phyloP scores from a whole-genome alignment of 345 rosid species.

The Populus alba region DNA sequence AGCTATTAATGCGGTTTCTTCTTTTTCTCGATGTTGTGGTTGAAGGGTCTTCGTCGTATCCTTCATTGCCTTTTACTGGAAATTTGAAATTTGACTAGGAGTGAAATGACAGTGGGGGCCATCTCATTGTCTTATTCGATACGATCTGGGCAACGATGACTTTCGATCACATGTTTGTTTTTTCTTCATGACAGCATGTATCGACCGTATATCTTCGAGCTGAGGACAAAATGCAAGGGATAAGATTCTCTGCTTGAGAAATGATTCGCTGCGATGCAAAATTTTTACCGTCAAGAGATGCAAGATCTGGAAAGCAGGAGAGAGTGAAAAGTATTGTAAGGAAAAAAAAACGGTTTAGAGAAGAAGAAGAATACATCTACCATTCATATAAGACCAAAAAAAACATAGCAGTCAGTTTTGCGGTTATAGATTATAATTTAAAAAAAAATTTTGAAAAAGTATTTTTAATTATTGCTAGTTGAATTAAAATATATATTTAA shows the following conservation, averaged over 20 bases:
- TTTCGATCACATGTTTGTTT: background rate
- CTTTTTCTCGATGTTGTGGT: background rate
- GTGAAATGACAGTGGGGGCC: conserved; percentile 17
- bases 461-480: no score
- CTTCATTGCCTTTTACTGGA: conserved; percentile 1
- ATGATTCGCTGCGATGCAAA: background rate
- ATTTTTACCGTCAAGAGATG: background rate
- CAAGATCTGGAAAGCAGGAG: background rate
- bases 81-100: background rate
- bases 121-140: background rate
- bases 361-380: no score
- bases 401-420: no score
- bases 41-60: background rate
- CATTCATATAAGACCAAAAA: no score
- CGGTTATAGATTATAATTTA: no score
- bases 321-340: background rate
- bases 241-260: background rate
- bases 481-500: no score
- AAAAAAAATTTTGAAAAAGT: no score
- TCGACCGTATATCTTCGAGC: background rate
- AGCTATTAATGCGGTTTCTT: background rate
- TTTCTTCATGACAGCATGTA: background rate
- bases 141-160: background rate
- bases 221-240: background rate
- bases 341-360: background rate